Evolutionary conservation across 78 protist genomes (phyloP).

Genomic region (Guillardia theta): DNA sequence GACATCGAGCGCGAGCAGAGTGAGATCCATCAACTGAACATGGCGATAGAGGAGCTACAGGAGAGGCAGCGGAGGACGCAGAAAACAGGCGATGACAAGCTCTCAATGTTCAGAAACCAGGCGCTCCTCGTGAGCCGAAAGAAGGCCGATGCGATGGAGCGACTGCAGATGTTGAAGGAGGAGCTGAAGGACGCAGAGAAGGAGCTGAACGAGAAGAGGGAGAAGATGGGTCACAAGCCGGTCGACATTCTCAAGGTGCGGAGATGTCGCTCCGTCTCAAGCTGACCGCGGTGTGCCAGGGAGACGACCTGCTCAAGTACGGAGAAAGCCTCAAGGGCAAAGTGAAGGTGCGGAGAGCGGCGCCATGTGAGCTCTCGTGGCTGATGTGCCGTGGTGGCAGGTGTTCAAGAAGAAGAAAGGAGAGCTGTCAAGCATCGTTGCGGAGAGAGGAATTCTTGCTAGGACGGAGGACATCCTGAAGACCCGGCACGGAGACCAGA

Average conservation of each 20-base stretch:
- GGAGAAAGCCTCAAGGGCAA: neutral
- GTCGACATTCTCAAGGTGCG: neutral
- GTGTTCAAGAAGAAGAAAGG: constrained; percentile 2
- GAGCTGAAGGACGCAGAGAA: neutral
- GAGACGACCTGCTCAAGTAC: neutral
- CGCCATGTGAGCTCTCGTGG: too few relatives aligned
- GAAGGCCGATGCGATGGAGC: neutral
- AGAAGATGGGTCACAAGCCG: neutral
- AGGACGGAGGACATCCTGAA: constrained; percentile 14
- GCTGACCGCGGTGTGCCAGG: neutral
- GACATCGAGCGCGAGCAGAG: neutral
- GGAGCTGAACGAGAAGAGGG: neutral
- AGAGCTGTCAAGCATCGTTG: neutral
- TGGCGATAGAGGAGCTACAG: neutral
- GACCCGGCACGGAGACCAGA: neutral
- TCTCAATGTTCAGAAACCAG: neutral
- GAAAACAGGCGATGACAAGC: neutral
- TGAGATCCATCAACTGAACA: neutral
- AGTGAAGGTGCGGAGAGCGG: neutral
- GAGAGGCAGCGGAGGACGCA: neutral
- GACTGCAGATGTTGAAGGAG: neutral
- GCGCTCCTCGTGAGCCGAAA: neutral
- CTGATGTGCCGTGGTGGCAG: neutral
- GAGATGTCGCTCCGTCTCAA: neutral
- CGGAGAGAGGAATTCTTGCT: neutral